Conservation (phyloP, 2,329 filamentous ascomycete species). For the Aspergillus tubingensis region DNA sequence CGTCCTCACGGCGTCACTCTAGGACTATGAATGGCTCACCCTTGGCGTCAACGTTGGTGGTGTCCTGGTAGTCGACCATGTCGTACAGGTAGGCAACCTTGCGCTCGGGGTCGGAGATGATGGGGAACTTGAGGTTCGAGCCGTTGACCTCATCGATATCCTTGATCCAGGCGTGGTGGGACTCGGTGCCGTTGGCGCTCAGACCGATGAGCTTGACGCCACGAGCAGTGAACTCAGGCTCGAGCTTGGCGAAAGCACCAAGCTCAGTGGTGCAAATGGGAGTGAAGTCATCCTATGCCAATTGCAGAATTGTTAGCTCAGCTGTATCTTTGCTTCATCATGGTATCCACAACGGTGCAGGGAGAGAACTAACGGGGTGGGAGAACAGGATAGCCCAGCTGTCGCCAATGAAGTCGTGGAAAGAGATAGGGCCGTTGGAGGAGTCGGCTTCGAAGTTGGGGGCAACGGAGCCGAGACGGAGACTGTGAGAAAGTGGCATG, state of each 20-base stretch:
- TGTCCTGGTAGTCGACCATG: constrained; percentile 83
- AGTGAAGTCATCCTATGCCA: constrained; percentile 69
- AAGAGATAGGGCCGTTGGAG: constrained; percentile 66
- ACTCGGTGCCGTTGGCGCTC: constrained; percentile 78
- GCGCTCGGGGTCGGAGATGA: constrained; percentile 79
- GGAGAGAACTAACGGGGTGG: constrained; percentile 54
- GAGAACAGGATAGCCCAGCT: constrained; percentile 72
- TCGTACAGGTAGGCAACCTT: constrained; percentile 76
- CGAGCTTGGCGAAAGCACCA: constrained; percentile 88
- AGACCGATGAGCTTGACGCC: constrained; percentile 90
- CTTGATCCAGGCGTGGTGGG: constrained; percentile 86
- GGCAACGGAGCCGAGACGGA: constrained; percentile 66
- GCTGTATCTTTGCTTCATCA: neutral
- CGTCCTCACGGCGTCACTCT: neutral
- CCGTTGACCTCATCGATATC: constrained; percentile 82
- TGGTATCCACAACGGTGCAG: neutral
- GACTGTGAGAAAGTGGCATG: constrained; percentile 39
- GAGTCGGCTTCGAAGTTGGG: constrained; percentile 71
- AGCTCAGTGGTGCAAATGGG: constrained; percentile 96
- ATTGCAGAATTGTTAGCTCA: neutral
- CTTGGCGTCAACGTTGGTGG: constrained; percentile 78
- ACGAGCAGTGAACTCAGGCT: constrained; percentile 84
- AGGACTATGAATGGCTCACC: constrained; percentile 33
- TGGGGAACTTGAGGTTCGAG: constrained; percentile 72
- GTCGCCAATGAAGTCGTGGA: constrained; percentile 71